Evolutionary conservation across 2,329 filamentous ascomycete species (phyloP).

Genomic region (Hymenoscyphus linearis): DNA sequence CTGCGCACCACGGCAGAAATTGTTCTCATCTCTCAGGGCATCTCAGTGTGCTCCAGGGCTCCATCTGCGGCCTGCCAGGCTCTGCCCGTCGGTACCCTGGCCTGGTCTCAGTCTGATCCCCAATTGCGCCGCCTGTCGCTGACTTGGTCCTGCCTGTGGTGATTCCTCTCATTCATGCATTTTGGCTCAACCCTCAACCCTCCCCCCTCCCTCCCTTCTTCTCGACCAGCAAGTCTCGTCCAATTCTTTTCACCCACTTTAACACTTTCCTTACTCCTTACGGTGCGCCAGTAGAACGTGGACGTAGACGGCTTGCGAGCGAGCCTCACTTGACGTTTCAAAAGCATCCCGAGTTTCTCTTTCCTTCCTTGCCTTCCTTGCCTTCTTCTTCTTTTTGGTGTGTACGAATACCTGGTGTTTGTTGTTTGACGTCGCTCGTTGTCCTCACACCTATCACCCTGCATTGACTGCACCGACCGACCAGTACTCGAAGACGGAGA

Average conservation of each 20-base stretch:
- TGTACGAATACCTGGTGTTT: conserved; percentile 8
- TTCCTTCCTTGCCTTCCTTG: too few relatives aligned
- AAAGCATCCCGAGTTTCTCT: conserved; percentile 8
- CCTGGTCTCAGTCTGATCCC: background rate
- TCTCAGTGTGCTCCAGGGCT: too few relatives aligned
- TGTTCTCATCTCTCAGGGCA: too few relatives aligned
- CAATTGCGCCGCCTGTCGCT: background rate
- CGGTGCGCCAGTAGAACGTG: conserved; percentile 8
- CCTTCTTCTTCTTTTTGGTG: conserved; percentile 27
- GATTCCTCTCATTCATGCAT: background rate
- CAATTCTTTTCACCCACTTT: conserved; percentile 10
- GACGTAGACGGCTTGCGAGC: conserved; percentile 14
- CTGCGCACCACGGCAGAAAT: too few relatives aligned
- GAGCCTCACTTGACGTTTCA: conserved; percentile 22
- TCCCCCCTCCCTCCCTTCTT: background rate
- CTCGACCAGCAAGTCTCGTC: conserved; percentile 12
- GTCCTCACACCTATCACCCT: conserved; percentile 10
- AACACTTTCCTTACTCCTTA: conserved; percentile 10
- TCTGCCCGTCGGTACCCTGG: background rate
- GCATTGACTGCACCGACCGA: conserved; percentile 9
- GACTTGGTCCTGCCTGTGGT: background rate
- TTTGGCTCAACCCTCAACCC: background rate
- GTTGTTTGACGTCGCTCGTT: conserved; percentile 16
- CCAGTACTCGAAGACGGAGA: too few relatives aligned
- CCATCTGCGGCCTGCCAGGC: too few relatives aligned